phyloP scores from a whole-genome alignment of 495 filamentous ascomycete species.

The Trichoderma asperelloides region DNA sequence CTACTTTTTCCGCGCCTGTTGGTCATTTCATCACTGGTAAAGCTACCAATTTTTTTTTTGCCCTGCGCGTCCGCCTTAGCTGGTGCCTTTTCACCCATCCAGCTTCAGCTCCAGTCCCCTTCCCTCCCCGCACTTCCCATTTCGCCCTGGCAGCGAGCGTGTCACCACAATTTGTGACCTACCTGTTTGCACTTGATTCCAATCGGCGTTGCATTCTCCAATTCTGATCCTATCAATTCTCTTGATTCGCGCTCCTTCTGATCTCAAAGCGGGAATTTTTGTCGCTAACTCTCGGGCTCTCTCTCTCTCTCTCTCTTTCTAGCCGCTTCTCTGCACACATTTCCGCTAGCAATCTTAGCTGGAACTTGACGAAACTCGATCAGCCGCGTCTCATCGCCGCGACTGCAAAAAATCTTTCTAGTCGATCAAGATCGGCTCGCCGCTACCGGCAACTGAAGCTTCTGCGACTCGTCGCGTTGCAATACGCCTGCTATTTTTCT shows the following conservation, averaged over 20 bases:
- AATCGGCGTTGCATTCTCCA: neutral
- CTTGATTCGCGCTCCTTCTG: neutral
- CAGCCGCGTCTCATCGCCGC: neutral
- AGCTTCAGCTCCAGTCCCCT: slow-evolving; percentile 2
- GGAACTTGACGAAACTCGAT: neutral
- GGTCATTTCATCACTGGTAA: neutral
- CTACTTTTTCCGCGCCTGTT: neutral
- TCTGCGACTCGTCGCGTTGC: neutral
- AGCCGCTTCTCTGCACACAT: neutral
- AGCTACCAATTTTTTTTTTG: slow-evolving; percentile 3
- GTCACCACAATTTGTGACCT: slow-evolving; percentile 4
- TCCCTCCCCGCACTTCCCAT: slow-evolving; percentile 6
- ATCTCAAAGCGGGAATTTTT: neutral
- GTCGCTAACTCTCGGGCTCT: neutral
- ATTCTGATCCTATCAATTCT: neutral
- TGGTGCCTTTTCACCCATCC: neutral
- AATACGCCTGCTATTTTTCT: neutral
- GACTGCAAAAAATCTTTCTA: neutral
- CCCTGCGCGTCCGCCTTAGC: slow-evolving; percentile 6
- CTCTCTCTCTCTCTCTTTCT: neutral
- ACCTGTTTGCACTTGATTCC: neutral
- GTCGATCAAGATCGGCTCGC: neutral
- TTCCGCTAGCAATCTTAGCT: neutral
- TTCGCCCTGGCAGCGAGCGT: slow-evolving; percentile 7
- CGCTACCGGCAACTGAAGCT: neutral